These are phyloP conservation scores for Ziziphus jujuba DNA, from an alignment of 306 rosid genomes.

Conservation along the genomic window DNA sequence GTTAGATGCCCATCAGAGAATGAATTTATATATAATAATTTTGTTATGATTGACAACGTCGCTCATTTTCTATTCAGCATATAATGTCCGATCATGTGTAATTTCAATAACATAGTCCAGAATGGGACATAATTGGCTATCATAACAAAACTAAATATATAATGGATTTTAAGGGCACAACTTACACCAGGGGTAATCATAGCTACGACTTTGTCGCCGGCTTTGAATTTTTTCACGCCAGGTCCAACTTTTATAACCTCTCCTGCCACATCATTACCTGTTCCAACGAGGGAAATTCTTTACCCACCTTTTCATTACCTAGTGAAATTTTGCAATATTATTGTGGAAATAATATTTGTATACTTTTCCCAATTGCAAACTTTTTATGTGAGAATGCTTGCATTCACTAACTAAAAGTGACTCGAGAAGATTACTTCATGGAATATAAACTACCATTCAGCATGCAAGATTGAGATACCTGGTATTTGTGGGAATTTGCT, in stretches of 20 bases:
- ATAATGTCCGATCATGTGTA: too few relatives aligned
- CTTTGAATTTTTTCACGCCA: constrained; percentile 47
- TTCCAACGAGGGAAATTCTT: constrained; percentile 18
- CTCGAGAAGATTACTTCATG: neutral
- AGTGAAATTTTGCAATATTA: neutral
- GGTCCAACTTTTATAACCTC: constrained; percentile 58
- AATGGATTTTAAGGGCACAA: too few relatives aligned
- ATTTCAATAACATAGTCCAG: too few relatives aligned
- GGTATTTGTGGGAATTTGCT: constrained; percentile 74
- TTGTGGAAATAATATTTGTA: neutral
- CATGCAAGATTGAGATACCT: too few relatives aligned
- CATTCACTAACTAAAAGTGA: too few relatives aligned
- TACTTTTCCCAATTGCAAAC: neutral
- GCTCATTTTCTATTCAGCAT: too few relatives aligned
- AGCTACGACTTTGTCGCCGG: constrained; percentile 72
- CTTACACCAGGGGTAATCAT: constrained; percentile 46
- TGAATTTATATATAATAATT: too few relatives aligned
- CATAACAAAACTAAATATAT: too few relatives aligned
- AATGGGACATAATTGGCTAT: too few relatives aligned
- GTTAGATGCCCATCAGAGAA: too few relatives aligned
- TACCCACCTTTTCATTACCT: neutral
- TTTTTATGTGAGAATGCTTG: too few relatives aligned
- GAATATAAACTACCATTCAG: neutral
- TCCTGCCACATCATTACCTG: constrained; percentile 74
- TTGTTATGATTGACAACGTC: too few relatives aligned